Evolutionary conservation across 805 yeast genomes (phyloP).

Genomic region (Sungouiozyma intestinalis): DNA sequence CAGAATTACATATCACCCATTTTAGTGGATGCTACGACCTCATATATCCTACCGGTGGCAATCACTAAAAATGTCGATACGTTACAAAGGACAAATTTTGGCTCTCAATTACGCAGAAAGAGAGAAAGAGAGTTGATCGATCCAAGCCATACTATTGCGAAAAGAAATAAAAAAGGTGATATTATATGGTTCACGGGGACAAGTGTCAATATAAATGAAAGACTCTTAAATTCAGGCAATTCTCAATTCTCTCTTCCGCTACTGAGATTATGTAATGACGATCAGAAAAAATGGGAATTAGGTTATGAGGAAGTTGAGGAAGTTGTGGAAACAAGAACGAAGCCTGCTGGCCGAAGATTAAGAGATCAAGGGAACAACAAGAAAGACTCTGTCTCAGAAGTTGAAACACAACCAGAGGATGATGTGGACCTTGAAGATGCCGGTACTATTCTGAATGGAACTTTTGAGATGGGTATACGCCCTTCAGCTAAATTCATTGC

Average conservation of each 20-base stretch:
- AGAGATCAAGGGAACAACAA: neutral
- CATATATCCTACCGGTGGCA: conserved; percentile 24
- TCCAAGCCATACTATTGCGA: conserved; percentile 6
- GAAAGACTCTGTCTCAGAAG: conserved; percentile 4
- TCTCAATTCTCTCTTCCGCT: conserved; percentile 1
- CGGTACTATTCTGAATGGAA: conserved; percentile 10
- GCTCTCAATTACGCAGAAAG: conserved; percentile 14
- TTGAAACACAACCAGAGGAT: conserved; percentile 12
- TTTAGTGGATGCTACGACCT: conserved; percentile 20
- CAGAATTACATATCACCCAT: conserved; percentile 16
- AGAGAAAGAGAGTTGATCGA: conserved; percentile 9
- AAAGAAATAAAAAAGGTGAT: conserved; percentile 29
- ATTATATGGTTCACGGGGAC: conserved; percentile 63
- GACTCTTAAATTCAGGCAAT: conserved; percentile 27
- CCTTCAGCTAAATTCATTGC: conserved; percentile 71
- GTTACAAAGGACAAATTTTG: conserved; percentile 29
- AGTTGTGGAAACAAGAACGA: conserved; percentile 4
- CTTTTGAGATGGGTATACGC: conserved; percentile 30
- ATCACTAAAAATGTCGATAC: conserved; percentile 28
- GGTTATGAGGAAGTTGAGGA: conserved; percentile 21
- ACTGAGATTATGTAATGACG: conserved; percentile 2
- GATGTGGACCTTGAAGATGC: conserved; percentile 14
- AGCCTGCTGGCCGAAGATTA: conserved; percentile 2
- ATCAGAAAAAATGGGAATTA: conserved; percentile 5
- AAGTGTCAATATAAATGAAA: conserved; percentile 39